Evolutionary conservation across 345 rosid genomes (phyloP).

Genomic region (Sonneratia alba): DNA sequence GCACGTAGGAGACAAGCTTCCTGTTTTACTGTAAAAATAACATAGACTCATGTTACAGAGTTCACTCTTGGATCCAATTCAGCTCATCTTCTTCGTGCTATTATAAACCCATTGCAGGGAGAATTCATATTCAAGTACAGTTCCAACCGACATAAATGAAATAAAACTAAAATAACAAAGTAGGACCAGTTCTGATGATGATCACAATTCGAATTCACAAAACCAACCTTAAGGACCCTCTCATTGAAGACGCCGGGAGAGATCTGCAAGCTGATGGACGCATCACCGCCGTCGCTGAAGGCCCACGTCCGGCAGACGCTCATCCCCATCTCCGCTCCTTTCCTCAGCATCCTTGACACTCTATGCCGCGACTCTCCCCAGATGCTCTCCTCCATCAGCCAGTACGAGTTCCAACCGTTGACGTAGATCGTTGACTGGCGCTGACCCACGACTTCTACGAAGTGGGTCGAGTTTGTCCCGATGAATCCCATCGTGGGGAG

Average conservation of each 20-base stretch:
- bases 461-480: slow-evolving; percentile 27
- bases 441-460: slow-evolving; percentile 15
- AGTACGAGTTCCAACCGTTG: slow-evolving; percentile 36
- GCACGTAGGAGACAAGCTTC: not conserved
- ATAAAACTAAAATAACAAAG: too few relatives aligned
- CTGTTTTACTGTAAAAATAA: too few relatives aligned
- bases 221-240: slow-evolving; percentile 25
- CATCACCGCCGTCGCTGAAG: slow-evolving; percentile 33
- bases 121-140: not conserved
- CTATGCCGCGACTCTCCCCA: slow-evolving; percentile 19
- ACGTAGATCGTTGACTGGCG: slow-evolving; percentile 14
- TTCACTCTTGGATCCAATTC: not conserved
- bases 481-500: slow-evolving; percentile 32
- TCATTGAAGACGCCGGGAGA: slow-evolving; percentile 41
- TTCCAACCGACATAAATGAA: not conserved
- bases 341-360: slow-evolving; percentile 23
- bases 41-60: too few relatives aligned
- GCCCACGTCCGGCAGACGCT: slow-evolving; percentile 51
- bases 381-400: slow-evolving; percentile 29
- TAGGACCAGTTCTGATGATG: not conserved
- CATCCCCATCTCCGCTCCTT: slow-evolving; percentile 32
- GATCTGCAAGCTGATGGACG: slow-evolving; percentile 27
- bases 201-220: not conserved
- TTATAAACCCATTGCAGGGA: not conserved
- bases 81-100: not conserved